These are phyloP conservation scores for Helianthus tuberosus DNA, from an alignment of 129 eudicot species.

Conservation along the genomic window DNA sequence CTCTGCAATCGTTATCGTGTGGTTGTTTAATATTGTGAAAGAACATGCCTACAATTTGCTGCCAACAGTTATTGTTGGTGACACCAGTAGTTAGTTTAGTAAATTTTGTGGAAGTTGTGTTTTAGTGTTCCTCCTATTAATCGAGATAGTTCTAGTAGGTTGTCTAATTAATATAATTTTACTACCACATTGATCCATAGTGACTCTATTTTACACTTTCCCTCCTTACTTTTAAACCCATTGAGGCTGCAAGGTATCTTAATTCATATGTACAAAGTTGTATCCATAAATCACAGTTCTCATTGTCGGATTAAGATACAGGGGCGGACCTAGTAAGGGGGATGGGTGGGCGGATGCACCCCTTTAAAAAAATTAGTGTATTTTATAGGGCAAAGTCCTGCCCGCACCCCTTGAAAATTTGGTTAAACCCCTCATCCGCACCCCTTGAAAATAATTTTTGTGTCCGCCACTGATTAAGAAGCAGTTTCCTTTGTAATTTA, in stretches of 20 bases:
- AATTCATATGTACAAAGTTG: not conserved
- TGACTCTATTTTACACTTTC: not conserved
- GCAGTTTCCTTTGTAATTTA: constrained; percentile 12
- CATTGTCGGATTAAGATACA: constrained; percentile 1
- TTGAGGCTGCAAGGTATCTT: constrained; percentile 9
- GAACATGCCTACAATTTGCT: constrained; percentile 16
- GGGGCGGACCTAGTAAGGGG: too few species aligned
- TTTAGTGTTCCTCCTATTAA: not conserved
- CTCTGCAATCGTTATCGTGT: not conserved
- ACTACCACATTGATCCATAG: not conserved
- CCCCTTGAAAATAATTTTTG: too few species aligned
- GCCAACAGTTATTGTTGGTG: not conserved
- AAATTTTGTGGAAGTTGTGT: not conserved
- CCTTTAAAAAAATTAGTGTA: too few species aligned
- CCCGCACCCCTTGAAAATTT: too few species aligned
- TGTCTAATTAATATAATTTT: not conserved
- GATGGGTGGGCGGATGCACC: too few species aligned
- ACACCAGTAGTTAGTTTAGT: not conserved
- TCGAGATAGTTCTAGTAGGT: constrained; percentile 3
- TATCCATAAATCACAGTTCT: not conserved
- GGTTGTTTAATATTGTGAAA: constrained; percentile 12
- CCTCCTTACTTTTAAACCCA: not conserved
- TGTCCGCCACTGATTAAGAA: not conserved
- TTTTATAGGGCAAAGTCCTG: too few species aligned
- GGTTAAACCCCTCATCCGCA: too few species aligned